phyloP scores from a whole-genome alignment of 176 grass and related monocot genomes.

The Dactylis glomerata region DNA sequence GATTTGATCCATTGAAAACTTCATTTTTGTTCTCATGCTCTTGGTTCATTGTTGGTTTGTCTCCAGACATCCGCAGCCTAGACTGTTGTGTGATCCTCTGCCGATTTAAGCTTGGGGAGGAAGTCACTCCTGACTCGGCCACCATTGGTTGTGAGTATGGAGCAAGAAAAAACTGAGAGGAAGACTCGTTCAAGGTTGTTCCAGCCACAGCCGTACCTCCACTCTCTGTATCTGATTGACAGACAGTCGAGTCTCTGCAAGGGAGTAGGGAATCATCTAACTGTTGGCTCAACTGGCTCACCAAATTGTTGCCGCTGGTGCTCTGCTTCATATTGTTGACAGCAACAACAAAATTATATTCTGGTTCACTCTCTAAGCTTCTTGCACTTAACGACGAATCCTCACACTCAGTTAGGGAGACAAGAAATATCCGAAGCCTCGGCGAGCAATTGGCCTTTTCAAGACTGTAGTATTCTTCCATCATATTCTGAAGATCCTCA shows the following conservation, averaged over 20 bases:
- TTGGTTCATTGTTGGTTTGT: constrained; percentile 31
- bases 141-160: constrained; percentile 16
- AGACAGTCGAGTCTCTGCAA: constrained; percentile 33
- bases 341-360: constrained; percentile 77
- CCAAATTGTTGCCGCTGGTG: constrained; percentile 66
- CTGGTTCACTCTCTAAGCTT: constrained; percentile 49
- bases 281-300: constrained; percentile 40
- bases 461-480: constrained; percentile 77
- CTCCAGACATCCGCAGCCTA: constrained; percentile 29
- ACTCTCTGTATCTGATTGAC: constrained; percentile 30
- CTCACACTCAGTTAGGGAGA: constrained; percentile 65
- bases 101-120: constrained; percentile 35
- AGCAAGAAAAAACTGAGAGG: constrained; percentile 50
- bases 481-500: constrained; percentile 98
- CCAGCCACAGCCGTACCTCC: constrained; percentile 22
- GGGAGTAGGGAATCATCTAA: constrained; percentile 36
- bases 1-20: constrained; percentile 26
- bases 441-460: constrained; percentile 63
- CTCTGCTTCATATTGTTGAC: constrained; percentile 74
- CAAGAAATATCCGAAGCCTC: constrained; percentile 77
- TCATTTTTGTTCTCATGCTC: constrained; percentile 36
- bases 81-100: constrained; percentile 38
- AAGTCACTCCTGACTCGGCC: constrained; percentile 35
- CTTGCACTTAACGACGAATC: constrained; percentile 36
- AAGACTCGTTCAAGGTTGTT: constrained; percentile 6